Evolutionary conservation across 2,329 filamentous ascomycete species (phyloP).

Genomic region (Cryphonectria parasitica): DNA sequence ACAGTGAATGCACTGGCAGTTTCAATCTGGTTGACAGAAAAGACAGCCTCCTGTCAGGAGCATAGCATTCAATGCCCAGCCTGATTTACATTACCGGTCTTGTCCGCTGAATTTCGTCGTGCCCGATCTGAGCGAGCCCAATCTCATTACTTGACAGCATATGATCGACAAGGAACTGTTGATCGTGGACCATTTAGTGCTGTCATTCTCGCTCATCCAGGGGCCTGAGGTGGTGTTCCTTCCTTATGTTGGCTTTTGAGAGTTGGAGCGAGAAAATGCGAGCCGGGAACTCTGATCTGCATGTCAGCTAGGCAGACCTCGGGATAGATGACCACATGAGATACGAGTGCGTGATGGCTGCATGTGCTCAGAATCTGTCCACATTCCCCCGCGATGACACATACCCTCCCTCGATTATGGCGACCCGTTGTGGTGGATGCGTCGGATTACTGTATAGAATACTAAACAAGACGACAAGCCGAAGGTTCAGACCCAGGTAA

Average conservation of each 20-base stretch:
- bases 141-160: background rate
- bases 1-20: background rate
- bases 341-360: background rate
- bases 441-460: background rate
- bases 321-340: background rate
- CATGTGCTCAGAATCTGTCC: background rate
- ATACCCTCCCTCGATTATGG: background rate
- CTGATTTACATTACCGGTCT: background rate
- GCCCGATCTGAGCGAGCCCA: background rate
- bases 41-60: background rate
- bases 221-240: background rate
- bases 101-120: background rate
- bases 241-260: background rate
- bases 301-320: background rate
- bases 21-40: background rate
- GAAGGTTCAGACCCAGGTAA: background rate
- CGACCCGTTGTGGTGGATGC: background rate
- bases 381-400: background rate
- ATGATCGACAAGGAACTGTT: background rate
- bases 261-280: background rate
- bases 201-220: background rate
- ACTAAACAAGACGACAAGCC: background rate
- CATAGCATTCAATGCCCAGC: background rate
- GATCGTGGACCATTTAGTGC: too few relatives aligned
- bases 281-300: background rate